phyloP scores from a whole-genome alignment of 306 rosid genomes.

The Cicer chorassanicum region DNA sequence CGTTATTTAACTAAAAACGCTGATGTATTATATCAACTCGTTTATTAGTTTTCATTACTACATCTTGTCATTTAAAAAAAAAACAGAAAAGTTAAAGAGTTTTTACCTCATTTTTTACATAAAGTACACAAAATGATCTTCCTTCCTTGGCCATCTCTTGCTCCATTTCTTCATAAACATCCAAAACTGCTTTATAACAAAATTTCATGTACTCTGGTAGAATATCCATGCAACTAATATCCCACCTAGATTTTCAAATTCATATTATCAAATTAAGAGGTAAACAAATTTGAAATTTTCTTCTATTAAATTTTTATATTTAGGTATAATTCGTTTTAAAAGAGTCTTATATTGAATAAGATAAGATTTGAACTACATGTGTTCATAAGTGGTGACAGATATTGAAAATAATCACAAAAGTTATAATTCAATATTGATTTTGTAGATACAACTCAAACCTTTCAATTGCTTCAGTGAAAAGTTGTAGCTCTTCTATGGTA shows the following conservation, averaged over 20 bases:
- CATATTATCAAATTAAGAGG: not conserved
- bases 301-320: no score
- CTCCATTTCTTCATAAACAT: slow-evolving; percentile 43
- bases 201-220: slow-evolving; percentile 46
- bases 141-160: slow-evolving; percentile 39
- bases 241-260: slow-evolving; percentile 33
- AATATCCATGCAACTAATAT: slow-evolving; percentile 34
- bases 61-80: no score
- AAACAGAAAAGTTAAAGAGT: not conserved
- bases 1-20: no score
- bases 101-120: slow-evolving; percentile 21
- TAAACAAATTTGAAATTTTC: not conserved
- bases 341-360: no score
- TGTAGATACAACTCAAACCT: slow-evolving; percentile 36
- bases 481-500: slow-evolving; percentile 55
- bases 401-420: not conserved
- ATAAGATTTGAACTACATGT: no score
- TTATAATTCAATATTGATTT: not conserved
- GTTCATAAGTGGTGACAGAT: no score
- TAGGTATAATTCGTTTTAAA: no score
- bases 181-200: slow-evolving; percentile 9
- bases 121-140: not conserved
- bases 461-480: slow-evolving; percentile 53
- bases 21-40: no score
- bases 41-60: no score